Evolutionary conservation across 2,329 filamentous ascomycete species (phyloP), one percentile per base, ranked within the genome.

Genomic region (Uncinocarpus reesii): DNA sequence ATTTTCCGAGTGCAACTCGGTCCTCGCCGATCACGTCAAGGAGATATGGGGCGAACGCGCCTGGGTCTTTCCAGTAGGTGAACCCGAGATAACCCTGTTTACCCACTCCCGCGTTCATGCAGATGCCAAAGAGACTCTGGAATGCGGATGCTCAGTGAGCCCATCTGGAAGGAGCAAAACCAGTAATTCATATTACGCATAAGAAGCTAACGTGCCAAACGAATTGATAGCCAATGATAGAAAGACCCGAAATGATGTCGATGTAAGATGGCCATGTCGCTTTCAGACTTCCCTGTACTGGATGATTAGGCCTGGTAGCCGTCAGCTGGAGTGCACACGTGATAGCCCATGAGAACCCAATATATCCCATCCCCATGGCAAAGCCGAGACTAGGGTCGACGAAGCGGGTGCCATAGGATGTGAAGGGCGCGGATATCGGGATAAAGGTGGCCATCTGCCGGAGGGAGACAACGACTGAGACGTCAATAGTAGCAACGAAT

Each of bases 331-430:
- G 74, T 0, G 83, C 82, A 56, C 78, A 84, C 0, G 83, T 86
- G 49, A 83, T 78, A 15, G 79, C 74, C 82, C 81, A 89, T 31
- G 76, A 81, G 60, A 87, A 87, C 81, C n/a, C 82, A 89, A 66
- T 89, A 89, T 51, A 86, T 80, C 84, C 84, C 89, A 16, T n/a
- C n/a, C 85, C 84, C 75, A 88, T 83, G 16, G 83, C 75, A 58
- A 88, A 88, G 6, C 83, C 83, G 41, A 87, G 70, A 48, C 80
- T 80, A 8, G 78, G 80, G 58, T 85, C 80, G 50, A 87, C 75
- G 57, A 90, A 86, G 15, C 85, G 81, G 32, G 79, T 75, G 18
- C 84, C 83, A 58, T 88, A 90, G 35, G 80, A 75, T 24, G 83
- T 84, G 61, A 89, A 89, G 34, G 83, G 81, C 50, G 84, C 86